A percentile compares a stretch with the other conserved stretches of the same genome.
phyloP scores from a whole-genome alignment of 179 eudicot species.

The Spergularia azorica region DNA sequence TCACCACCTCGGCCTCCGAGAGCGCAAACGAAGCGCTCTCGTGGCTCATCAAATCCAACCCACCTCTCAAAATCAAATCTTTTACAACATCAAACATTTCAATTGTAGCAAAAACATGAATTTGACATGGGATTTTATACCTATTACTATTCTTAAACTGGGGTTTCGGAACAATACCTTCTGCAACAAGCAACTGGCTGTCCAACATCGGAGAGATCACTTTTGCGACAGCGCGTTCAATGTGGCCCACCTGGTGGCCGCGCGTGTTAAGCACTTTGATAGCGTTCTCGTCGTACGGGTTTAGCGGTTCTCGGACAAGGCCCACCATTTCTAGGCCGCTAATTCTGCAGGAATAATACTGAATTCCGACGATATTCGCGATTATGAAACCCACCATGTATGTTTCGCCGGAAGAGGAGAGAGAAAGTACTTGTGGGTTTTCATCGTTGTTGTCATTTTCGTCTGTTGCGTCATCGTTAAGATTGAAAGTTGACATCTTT shows the following conservation, averaged over 20 bases:
- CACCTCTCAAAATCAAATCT: slow-evolving; percentile 41
- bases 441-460: slow-evolving; percentile 20
- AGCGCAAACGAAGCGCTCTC: slow-evolving; percentile 47
- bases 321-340: slow-evolving; percentile 81
- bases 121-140: slow-evolving; percentile 55
- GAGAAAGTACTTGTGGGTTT: slow-evolving; percentile 29
- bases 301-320: slow-evolving; percentile 72
- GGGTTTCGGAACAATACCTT: slow-evolving; percentile 83
- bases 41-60: slow-evolving; percentile 52
- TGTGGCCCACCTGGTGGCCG: slow-evolving; percentile 65
- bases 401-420: slow-evolving; percentile 47
- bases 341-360: slow-evolving; percentile 57
- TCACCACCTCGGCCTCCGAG: slow-evolving; percentile 67
- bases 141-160: slow-evolving; percentile 27
- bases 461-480: slow-evolving; percentile 11
- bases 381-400: slow-evolving; percentile 67
- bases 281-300: slow-evolving; percentile 62
- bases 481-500: slow-evolving; percentile 21
- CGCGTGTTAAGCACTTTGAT: slow-evolving; percentile 74
- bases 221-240: slow-evolving; percentile 53
- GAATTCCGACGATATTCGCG: slow-evolving; percentile 71
- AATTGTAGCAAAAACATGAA: slow-evolving; percentile 64
- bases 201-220: slow-evolving; percentile 79
- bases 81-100: slow-evolving; percentile 43
- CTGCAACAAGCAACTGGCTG: slow-evolving; percentile 33